Evolutionary conservation across 805 yeast species (phyloP), one percentile per base, ranked within the genome.

Genomic region (Cyberlindnera mississippiensis): DNA sequence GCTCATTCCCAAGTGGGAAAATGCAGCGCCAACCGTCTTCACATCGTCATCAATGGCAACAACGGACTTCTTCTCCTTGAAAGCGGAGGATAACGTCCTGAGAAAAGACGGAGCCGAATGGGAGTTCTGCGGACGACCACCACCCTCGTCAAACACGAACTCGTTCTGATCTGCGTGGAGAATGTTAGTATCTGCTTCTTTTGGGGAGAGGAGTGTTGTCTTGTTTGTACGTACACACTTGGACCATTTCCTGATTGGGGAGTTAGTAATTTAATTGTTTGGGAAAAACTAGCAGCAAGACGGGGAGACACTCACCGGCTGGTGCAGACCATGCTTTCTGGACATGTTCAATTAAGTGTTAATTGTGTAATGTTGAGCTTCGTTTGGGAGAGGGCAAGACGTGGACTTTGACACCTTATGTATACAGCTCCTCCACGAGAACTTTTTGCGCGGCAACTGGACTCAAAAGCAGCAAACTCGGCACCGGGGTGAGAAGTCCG

Each of bases 111-210:
- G 62, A 33, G 72, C 67, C 47, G 56, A 76, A 13, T 31, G 40
- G 73, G 77, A 67, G 31, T 78, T 69, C 42, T 78, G 78, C 2
- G 87, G 87, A 35, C 72, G 68, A 12, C 87, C 87, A 15, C 88
- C 88, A 31, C 73, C 71, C 51, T 81, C 85, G 18, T 81, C 82
- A 50, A 82, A 82, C 14, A 80, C 65, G 52, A 78, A 82, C 56
- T 82, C 88, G 48, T 76, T 75, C 35, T 58, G 60, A 29, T 57
- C 65, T 58, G 35, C 15, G 4, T 9, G 22, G 22, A 6, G 7
- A 6, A n/a, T 13, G 36, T 26, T 37, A 42, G 41, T 38, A 28
- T 15, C 7, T 16, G 19, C n/a, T 29, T 14, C 19, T 10, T 13
- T 6, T 28, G 6, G 12, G 14, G 4, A 26, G 3, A 13, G 14